Base-by-base conservation (phyloP, 73 alveolate species). In the Durusdinium trenchii region DNA sequence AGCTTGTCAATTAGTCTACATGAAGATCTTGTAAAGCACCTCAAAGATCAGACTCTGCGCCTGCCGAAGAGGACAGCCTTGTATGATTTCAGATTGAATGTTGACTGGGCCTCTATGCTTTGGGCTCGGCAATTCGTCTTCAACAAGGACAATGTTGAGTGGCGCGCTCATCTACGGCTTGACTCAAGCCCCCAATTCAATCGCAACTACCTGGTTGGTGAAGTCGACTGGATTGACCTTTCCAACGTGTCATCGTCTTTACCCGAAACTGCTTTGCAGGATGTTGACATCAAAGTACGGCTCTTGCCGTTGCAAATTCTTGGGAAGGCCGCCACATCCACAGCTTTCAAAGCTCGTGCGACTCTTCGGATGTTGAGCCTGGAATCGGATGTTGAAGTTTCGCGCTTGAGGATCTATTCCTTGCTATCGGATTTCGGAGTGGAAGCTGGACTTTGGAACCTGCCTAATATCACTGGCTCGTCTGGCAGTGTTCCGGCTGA, bases 351-450 rank as follows among this genome's bases (percentile, higher is more conserved):
- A 50, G 46, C 94, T 16, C 26, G 38, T 26, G 69, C 94, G 16
- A 47, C 75, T 7, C 51, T 50, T 42, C 94, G 94, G 10, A 83
- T 83, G 94, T 50, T 83, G 2, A 50, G 71, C n/a, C 36, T 83
- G 71, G 94, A 83, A 36, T 36, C 62, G 26, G 6, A 10, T 38
- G 47, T 35, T 12, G 94, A 83, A 9, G 51, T 71, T 14, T 48
- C 94, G 40, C 71, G 94, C 38, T 6, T 12, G 12, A 52, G 52
- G 52, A 50, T 83, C 45, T 4, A 75, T 48, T 47, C 75, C 28
- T 32, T 83, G 16, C n/a, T 83, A 3, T 32, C 94, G 12, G 94
- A 83, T 46, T 38, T 83, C 51, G 94, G 94, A 7, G 94, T 83
- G 26, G 94, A 83, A 48, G 28, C 76, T 12, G 42, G 36, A 6